Conservation (phyloP, 2,329 filamentous ascomycete genomes). For the Talaromyces sp. region DNA sequence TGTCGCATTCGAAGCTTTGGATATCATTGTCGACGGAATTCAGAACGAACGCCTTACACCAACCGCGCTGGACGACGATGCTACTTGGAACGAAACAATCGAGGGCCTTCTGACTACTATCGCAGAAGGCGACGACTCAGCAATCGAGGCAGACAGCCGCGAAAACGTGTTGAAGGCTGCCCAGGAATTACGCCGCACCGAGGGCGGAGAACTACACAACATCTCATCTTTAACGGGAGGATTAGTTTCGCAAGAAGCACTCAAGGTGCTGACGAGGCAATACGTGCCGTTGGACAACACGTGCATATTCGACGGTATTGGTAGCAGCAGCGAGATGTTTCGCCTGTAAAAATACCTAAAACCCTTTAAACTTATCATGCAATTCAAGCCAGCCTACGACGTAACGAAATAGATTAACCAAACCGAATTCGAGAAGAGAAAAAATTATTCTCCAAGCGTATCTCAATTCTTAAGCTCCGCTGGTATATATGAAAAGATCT, state of each 20-base stretch:
- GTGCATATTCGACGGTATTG: conserved; percentile 57
- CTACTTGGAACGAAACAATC: conserved; percentile 25
- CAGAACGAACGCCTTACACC: conserved; percentile 28
- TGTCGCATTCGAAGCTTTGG: conserved; percentile 52
- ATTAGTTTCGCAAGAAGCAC: conserved; percentile 92
- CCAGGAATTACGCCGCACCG: conserved; percentile 67
- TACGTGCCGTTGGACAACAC: conserved; percentile 61
- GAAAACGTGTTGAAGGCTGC: conserved; percentile 50
- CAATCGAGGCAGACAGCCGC: conserved; percentile 46
- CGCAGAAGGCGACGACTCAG: conserved; percentile 34
- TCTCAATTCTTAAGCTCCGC: not conserved
- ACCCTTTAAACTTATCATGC: not conserved
- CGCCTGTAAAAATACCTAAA: conserved; percentile 27
- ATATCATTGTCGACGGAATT: conserved; percentile 49
- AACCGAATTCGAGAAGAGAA: not conserved
- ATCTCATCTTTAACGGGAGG: conserved; percentile 82
- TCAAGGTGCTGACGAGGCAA: conserved; percentile 69
- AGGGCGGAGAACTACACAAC: conserved; percentile 85
- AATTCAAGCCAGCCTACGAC: not conserved
- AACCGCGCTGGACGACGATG: conserved; percentile 26
- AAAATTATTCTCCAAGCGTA: not conserved
- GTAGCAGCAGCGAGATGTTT: conserved; percentile 50
- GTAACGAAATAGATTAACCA: not conserved
- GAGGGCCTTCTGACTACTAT: conserved; percentile 23
- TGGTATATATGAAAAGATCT: not conserved